These are phyloP conservation scores for Dillenia suffruticosa DNA, from an alignment of 164 flowering plant species.

Conservation along the genomic window DNA sequence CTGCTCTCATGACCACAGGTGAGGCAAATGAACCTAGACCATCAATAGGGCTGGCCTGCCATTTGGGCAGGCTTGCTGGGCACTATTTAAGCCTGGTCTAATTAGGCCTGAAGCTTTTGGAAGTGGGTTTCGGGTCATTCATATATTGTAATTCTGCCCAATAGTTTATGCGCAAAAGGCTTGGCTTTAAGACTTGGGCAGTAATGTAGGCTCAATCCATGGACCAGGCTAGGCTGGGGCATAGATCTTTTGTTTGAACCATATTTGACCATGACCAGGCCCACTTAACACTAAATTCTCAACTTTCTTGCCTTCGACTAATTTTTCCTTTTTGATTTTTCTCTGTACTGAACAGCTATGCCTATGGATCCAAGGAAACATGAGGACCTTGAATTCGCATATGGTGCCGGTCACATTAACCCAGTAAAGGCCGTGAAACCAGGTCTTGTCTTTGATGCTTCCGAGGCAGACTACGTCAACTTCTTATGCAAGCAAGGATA, in stretches of 20 bases:
- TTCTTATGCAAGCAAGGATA: slow-evolving; percentile 50
- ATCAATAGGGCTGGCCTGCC: too few relatives aligned
- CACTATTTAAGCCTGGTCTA: too few relatives aligned
- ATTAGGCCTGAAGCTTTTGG: too few relatives aligned
- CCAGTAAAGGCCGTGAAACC: slow-evolving; percentile 37
- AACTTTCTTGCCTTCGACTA: not conserved
- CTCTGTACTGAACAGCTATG: slow-evolving; percentile 16
- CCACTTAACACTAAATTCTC: not conserved
- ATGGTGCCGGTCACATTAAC: slow-evolving; percentile 53
- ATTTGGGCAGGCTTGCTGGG: too few relatives aligned
- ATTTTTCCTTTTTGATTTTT: not conserved
- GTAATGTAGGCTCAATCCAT: too few relatives aligned
- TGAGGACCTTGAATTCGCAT: slow-evolving; percentile 40
- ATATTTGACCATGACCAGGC: too few relatives aligned
- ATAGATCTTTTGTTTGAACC: not conserved
- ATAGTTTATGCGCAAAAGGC: too few relatives aligned
- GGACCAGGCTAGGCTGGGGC: too few relatives aligned
- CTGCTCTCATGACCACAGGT: slow-evolving; percentile 58
- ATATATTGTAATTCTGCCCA: too few relatives aligned
- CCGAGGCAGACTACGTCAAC: slow-evolving; percentile 30
- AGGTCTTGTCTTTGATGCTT: slow-evolving; percentile 46
- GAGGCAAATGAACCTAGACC: not conserved
- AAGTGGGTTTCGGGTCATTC: too few relatives aligned
- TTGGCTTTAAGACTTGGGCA: too few relatives aligned
- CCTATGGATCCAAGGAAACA: slow-evolving; percentile 27